Conservation (phyloP, 805 yeast species). For the Metschnikowia amazonensis region DNA sequence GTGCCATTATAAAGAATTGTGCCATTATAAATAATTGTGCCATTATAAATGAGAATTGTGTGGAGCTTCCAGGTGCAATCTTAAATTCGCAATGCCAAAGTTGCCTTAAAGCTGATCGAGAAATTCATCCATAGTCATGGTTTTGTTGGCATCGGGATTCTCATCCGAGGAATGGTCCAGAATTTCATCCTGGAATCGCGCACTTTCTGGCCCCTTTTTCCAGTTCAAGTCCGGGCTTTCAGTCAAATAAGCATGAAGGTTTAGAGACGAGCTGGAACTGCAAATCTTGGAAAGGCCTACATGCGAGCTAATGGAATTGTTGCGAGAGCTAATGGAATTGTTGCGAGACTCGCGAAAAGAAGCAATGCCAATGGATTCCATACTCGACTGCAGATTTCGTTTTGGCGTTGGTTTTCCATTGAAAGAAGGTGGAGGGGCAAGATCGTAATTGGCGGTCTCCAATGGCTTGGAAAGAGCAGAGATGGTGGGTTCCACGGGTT, state of each 20-base stretch:
- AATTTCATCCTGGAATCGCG: not conserved
- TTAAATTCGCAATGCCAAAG: too few relatives aligned
- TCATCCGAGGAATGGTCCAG: conserved; percentile 1
- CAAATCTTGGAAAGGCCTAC: conserved; percentile 31
- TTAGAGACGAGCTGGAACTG: conserved; percentile 38
- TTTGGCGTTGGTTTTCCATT: conserved; percentile 14
- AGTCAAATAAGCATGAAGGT: conserved; percentile 41
- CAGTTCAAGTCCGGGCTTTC: conserved; percentile 24
- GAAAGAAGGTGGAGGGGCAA: conserved; percentile 39
- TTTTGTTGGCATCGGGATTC: conserved; percentile 14
- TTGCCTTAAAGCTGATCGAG: conserved; percentile 7
- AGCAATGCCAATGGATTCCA: conserved; percentile 8
- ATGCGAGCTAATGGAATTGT: conserved; percentile 26
- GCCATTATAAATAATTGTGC: too few relatives aligned
- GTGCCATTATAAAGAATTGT: too few relatives aligned
- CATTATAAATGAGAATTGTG: too few relatives aligned
- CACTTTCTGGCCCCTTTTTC: not conserved
- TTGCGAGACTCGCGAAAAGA: conserved; percentile 21
- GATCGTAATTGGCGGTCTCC: conserved; percentile 17
- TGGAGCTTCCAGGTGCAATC: too few relatives aligned
- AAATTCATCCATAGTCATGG: conserved; percentile 18
- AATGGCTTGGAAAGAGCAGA: conserved; percentile 28
- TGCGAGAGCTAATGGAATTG: conserved; percentile 28
- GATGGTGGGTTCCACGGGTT: conserved; percentile 24
- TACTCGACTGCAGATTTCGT: conserved; percentile 12